These are phyloP conservation scores for Neonectria faginata DNA, from an alignment of 2,329 filamentous ascomycete species.

Conservation along the genomic window DNA sequence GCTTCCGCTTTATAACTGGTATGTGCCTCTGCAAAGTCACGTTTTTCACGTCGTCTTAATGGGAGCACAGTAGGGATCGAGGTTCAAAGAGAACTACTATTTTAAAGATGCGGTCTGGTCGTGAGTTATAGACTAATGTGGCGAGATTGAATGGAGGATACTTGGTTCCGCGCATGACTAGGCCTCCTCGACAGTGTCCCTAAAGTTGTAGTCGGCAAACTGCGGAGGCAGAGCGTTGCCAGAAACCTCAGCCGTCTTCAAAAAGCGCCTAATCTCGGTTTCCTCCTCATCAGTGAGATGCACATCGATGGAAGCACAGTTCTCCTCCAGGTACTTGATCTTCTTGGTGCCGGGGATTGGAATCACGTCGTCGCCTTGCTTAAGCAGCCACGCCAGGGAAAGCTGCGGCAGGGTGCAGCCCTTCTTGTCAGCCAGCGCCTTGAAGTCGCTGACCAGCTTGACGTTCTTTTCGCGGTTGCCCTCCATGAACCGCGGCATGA, in stretches of 20 bases:
- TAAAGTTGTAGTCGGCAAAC: neutral
- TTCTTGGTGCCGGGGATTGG: conserved; percentile 62
- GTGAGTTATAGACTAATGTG: no score
- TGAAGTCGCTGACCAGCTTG: conserved; percentile 61
- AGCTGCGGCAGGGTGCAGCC: conserved; percentile 65
- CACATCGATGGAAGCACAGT: conserved; percentile 49
- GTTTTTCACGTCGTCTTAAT: no score
- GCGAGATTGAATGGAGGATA: no score
- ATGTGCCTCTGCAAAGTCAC: no score
- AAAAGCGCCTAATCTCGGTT: conserved; percentile 40
- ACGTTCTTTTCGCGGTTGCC: conserved; percentile 60
- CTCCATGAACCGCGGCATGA: conserved; percentile 26
- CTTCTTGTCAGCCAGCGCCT: conserved; percentile 63
- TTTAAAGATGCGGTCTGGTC: no score
- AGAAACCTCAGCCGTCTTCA: conserved; percentile 22
- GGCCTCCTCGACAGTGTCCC: neutral
- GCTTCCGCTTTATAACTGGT: no score
- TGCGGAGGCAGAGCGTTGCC: neutral
- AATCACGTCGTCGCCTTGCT: conserved; percentile 67
- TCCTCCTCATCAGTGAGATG: conserved; percentile 47
- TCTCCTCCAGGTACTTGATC: conserved; percentile 57
- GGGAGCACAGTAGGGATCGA: no score
- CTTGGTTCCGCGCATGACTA: neutral
- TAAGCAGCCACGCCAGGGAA: conserved; percentile 70
- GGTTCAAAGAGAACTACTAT: no score